A percentile compares a stretch with the other conserved stretches of the same genome.
phyloP scores from a whole-genome alignment of 169 alveolate species.

The Cryptosporidium sp. region DNA sequence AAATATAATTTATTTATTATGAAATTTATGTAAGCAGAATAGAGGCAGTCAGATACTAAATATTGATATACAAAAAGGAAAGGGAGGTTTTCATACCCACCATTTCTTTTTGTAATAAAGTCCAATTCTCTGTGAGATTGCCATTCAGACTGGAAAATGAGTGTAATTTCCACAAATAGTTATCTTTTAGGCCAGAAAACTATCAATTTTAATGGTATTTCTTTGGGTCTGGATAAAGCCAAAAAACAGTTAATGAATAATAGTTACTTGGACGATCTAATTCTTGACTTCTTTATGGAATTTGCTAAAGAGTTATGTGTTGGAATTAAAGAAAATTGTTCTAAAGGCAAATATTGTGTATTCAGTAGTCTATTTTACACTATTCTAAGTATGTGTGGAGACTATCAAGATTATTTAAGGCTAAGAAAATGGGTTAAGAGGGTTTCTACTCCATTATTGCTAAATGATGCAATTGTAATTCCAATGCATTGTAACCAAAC shows the following conservation, averaged over 20 bases:
- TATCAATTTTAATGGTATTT: slow-evolving; percentile 25
- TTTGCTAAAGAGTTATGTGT: slow-evolving; percentile 36
- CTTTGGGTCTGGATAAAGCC: slow-evolving; percentile 15
- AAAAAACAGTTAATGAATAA: slow-evolving; percentile 4
- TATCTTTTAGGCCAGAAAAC: background rate
- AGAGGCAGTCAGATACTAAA: background rate
- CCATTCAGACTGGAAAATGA: background rate
- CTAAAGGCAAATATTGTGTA: slow-evolving; percentile 14
- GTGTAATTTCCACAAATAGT: background rate
- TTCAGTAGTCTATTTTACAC: slow-evolving; percentile 59
- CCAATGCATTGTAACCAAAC: slow-evolving; percentile 63
- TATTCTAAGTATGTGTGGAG: slow-evolving; percentile 35
- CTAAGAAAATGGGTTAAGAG: slow-evolving; percentile 57
- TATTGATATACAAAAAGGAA: background rate
- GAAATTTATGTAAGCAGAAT: background rate
- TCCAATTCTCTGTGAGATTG: background rate
- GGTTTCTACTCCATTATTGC: slow-evolving; percentile 32
- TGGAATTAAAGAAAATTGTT: background rate
- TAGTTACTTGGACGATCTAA: slow-evolving; percentile 54
- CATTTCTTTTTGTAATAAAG: background rate
- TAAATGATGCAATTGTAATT: slow-evolving; percentile 48
- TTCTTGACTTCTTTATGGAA: slow-evolving; percentile 50
- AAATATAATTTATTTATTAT: background rate
- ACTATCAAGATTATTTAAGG: slow-evolving; percentile 42
- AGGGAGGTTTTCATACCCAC: background rate